Percentiles rank a stretch among this genome's conserved stretches.
These are phyloP conservation scores for Chaetomium fimeti DNA, from an alignment of 495 filamentous ascomycete genomes.

Conservation along the genomic window DNA sequence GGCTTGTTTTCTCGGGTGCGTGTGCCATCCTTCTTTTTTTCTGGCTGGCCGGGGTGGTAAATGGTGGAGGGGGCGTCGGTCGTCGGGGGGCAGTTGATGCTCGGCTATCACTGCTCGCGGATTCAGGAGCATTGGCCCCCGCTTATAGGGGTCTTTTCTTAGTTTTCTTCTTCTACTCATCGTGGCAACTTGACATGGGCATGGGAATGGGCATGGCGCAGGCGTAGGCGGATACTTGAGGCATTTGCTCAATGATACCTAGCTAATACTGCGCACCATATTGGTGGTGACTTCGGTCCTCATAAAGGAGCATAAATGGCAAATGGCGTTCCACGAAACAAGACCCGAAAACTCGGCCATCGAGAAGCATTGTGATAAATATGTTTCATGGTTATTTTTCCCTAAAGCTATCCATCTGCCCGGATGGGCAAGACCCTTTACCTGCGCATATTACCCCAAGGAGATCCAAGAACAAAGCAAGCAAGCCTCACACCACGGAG, in stretches of 20 bases:
- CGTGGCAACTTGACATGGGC: background rate
- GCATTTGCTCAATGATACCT: background rate
- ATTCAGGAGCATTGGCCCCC: background rate
- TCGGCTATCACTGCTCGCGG: background rate
- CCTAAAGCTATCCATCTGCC: too few species aligned
- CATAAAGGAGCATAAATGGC: background rate
- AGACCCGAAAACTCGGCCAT: too few species aligned
- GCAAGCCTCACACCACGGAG: background rate
- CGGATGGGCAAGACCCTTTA: too few species aligned
- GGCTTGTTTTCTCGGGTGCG: background rate
- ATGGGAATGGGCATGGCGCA: background rate
- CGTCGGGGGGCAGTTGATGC: background rate
- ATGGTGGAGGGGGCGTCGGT: background rate
- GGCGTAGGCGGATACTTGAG: background rate
- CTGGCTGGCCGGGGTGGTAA: background rate
- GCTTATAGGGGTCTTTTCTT: background rate
- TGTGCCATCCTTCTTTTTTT: background rate
- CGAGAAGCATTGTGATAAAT: too few species aligned
- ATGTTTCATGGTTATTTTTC: too few species aligned
- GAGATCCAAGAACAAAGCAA: background rate
- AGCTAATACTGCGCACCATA: background rate
- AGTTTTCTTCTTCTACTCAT: background rate
- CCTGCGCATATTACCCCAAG: too few species aligned
- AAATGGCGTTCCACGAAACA: background rate
- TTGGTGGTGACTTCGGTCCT: background rate